Evolutionary conservation across 495 filamentous ascomycete species (phyloP), one percentile per base, ranked within the genome.

Genomic region (Penicillium bialowiezense): DNA sequence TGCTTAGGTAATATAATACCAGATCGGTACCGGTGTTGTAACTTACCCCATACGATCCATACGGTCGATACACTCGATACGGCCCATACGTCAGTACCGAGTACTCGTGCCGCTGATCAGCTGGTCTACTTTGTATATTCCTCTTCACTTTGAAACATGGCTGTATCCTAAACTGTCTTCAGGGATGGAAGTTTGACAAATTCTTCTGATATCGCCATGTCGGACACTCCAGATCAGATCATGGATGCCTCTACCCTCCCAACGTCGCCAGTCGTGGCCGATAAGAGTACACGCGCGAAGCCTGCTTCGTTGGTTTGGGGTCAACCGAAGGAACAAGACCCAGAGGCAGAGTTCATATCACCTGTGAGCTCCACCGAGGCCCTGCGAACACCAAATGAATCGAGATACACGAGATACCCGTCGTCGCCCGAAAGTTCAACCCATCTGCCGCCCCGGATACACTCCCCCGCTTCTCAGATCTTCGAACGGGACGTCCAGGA

Each of bases 401-500:
- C 43, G 20, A 31, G 15, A 40, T 40, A 39, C 36, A 48, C 29
- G 24, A 61, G 55, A 24, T 45, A 75, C 19, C 62, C 68, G 8
- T 75, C 76, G 8, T 76, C 76, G 8, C 68, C 78, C n/a, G 68
- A 74, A 44, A 71, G 76, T 31, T 52, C 45, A 9, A 75, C 74
- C 37, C 63, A 78, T 19, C 70, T 80, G 13, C 84, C 84, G 3
- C 82, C 84, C 4, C 74, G 80, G 32, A 64, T 85, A 36, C 73
- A 78, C 38, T 87, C 84, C 12, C 84, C 85, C 9, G 82, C 83
- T 5, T 83, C 89, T 19, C 89, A 92, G 58, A 96, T 96, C 59
- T 96, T 96, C 68, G 91, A 96, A 74, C 87, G 91, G 56, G 85
- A 88, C 67, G 91, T 96, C 12, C 91, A 96, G 64, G 91, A 96